A percentile compares a stretch with the other conserved stretches of the same genome.
Evolutionary conservation across 805 yeast species (phyloP).

Genomic region (Ogataea populi-albae): DNA sequence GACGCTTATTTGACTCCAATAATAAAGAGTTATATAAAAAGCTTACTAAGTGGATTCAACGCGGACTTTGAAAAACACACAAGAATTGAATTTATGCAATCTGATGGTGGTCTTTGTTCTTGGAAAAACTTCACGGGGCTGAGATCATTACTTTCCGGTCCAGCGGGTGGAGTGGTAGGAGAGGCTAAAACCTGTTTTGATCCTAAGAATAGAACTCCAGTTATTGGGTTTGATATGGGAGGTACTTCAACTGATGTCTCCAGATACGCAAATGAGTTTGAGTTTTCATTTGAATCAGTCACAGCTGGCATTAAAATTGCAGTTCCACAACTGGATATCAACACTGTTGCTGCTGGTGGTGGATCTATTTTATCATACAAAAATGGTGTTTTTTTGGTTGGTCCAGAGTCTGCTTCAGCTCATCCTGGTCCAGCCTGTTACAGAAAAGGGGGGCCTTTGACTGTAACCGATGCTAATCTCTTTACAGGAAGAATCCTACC

Average conservation of each 20-base stretch:
- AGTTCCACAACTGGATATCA: conserved; percentile 34
- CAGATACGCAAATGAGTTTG: conserved; percentile 30
- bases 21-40: conserved; percentile 38
- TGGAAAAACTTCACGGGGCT: conserved; percentile 52
- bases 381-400: conserved; percentile 70
- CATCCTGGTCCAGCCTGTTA: conserved; percentile 89
- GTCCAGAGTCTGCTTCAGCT: conserved; percentile 81
- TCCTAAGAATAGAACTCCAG: conserved; percentile 19
- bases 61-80: conserved; percentile 32
- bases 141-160: conserved; percentile 53
- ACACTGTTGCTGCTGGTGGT: conserved; percentile 39
- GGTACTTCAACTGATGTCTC: conserved; percentile 40
- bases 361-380: conserved; percentile 64
- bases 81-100: conserved; percentile 53
- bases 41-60: conserved; percentile 34
- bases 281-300: conserved; percentile 30
- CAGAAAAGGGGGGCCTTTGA: conserved; percentile 78
- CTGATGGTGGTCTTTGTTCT: conserved; percentile 56
- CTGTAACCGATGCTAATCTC: conserved; percentile 81
- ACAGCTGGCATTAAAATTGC: conserved; percentile 36
- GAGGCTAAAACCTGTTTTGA: conserved; percentile 52
- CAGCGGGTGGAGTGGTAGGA: conserved; percentile 64
- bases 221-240: conserved; percentile 38
- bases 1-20: conserved; percentile 46
- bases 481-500: conserved; percentile 67